Percentiles rank a stretch among this genome's conserved stretches.
These are phyloP conservation scores for Talaromyces borbonicus DNA, from an alignment of 495 filamentous ascomycete species.

Conservation along the genomic window DNA sequence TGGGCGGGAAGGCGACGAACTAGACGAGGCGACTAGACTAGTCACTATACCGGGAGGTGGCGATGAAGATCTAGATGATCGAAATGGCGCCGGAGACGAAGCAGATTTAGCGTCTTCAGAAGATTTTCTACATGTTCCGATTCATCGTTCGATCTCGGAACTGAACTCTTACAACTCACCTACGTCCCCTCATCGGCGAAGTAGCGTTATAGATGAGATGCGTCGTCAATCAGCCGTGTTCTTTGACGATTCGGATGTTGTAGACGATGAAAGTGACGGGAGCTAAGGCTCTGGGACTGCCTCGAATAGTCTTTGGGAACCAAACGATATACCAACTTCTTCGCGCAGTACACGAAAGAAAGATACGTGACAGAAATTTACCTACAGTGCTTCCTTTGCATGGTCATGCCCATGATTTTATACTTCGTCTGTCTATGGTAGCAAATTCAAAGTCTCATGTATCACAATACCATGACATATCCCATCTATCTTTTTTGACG, in stretches of 20 bases:
- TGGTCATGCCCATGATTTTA: no score
- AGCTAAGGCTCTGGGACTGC: no score
- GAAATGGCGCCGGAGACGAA: neutral
- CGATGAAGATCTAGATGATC: no score
- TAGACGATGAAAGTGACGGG: constrained; percentile 21
- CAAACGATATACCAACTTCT: no score
- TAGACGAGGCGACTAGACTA: constrained; percentile 2
- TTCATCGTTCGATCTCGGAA: neutral
- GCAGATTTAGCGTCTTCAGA: neutral
- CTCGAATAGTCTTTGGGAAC: no score
- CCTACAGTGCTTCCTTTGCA: no score
- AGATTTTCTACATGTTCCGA: neutral
- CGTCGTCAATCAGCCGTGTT: constrained; percentile 52
- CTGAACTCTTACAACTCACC: neutral
- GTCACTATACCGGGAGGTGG: neutral
- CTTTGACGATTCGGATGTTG: constrained; percentile 44
- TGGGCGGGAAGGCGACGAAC: neutral
- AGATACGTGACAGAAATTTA: no score
- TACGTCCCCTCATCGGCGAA: constrained; percentile 14
- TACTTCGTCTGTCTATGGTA: no score
- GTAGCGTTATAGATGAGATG: constrained; percentile 50
- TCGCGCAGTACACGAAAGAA: no score
- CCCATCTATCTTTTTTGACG: no score
- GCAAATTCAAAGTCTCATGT: no score
- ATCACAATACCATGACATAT: no score